Percentiles rank a stretch among this genome's conserved stretches.
Conservation (phyloP, 495 filamentous ascomycete species). For the Aspergillus homomorphus region DNA sequence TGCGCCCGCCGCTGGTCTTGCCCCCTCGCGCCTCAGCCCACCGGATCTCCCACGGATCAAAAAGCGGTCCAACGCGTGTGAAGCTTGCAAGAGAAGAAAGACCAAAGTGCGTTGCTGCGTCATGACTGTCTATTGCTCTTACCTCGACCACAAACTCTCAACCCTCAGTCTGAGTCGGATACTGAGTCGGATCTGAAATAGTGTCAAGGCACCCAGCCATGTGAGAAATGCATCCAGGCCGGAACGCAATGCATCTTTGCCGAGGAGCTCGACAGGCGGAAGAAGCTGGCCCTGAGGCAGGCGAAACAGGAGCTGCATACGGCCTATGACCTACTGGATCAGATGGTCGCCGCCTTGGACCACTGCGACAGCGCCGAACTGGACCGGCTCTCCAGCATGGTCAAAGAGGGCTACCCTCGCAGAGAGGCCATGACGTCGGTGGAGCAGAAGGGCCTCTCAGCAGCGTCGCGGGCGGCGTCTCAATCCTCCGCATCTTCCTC, state of each 20-base stretch:
- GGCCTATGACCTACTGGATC: neutral
- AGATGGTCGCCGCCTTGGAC: slow-evolving; percentile 1
- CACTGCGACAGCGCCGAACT: neutral
- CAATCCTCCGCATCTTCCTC: slow-evolving; percentile 27
- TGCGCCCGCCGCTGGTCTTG: neutral
- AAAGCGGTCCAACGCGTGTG: slow-evolving; percentile 6
- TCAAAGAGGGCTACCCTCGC: neutral
- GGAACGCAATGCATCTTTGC: slow-evolving; percentile 6
- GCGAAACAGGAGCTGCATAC: neutral
- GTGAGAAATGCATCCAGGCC: slow-evolving; percentile 1
- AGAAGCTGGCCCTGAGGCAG: slow-evolving; percentile 1
- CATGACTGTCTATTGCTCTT: neutral
- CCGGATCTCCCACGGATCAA: neutral
- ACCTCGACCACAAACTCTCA: neutral
- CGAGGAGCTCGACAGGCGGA: neutral
- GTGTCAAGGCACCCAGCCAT: slow-evolving; percentile 1
- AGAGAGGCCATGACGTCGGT: neutral
- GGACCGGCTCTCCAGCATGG: neutral
- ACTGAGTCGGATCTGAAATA: neutral
- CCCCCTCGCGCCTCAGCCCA: neutral
- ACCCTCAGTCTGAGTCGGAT: neutral
- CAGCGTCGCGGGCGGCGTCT: neutral
- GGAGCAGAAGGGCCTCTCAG: neutral
- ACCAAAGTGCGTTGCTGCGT: neutral
- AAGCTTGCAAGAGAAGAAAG: slow-evolving; percentile 8